Evolutionary conservation across 2,329 filamentous ascomycete genomes (phyloP).

Genomic region (Claviceps fusiformis): DNA sequence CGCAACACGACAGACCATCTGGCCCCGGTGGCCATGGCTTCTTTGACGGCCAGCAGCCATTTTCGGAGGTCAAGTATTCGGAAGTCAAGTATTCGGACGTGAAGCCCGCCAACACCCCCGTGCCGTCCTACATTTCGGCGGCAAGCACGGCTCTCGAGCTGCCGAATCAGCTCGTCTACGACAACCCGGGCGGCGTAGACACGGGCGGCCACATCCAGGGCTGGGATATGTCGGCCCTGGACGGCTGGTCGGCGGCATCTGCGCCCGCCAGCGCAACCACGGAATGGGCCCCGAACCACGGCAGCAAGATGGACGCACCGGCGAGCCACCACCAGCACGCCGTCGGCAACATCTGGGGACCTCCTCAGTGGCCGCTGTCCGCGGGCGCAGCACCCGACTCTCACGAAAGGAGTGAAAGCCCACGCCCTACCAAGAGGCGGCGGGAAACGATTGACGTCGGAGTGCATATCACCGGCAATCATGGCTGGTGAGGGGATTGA

Average conservation of each 20-base stretch:
- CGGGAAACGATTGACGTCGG: slow-evolving; percentile 20
- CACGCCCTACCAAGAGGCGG: slow-evolving; percentile 23
- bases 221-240: slow-evolving; percentile 25
- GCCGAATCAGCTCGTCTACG: slow-evolving; percentile 21
- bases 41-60: slow-evolving; percentile 19
- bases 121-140: slow-evolving; percentile 18
- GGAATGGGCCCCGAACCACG: slow-evolving; percentile 18
- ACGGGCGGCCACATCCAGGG: slow-evolving; percentile 17
- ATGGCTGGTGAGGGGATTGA: slow-evolving; percentile 15
- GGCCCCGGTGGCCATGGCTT: slow-evolving; percentile 16
- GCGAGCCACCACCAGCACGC: slow-evolving; percentile 9
- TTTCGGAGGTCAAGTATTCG: slow-evolving; percentile 21
- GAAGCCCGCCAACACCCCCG: slow-evolving; percentile 19
- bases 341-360: slow-evolving; percentile 22
- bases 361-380: slow-evolving; percentile 20
- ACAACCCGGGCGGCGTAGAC: slow-evolving; percentile 18
- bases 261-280: slow-evolving; percentile 13
- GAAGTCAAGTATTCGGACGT: slow-evolving; percentile 23
- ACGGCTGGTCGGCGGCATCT: slow-evolving; percentile 18
- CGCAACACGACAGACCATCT: slow-evolving; percentile 13
- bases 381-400: slow-evolving; percentile 13
- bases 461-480: slow-evolving; percentile 19
- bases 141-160: slow-evolving; percentile 19
- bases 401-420: slow-evolving; percentile 20
- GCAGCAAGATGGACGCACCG: slow-evolving; percentile 16